A percentile compares a stretch with the other conserved stretches of the same genome.
Evolutionary conservation across 179 eudicot genomes (phyloP).

Genomic region (Heliamphora pulchella): DNA sequence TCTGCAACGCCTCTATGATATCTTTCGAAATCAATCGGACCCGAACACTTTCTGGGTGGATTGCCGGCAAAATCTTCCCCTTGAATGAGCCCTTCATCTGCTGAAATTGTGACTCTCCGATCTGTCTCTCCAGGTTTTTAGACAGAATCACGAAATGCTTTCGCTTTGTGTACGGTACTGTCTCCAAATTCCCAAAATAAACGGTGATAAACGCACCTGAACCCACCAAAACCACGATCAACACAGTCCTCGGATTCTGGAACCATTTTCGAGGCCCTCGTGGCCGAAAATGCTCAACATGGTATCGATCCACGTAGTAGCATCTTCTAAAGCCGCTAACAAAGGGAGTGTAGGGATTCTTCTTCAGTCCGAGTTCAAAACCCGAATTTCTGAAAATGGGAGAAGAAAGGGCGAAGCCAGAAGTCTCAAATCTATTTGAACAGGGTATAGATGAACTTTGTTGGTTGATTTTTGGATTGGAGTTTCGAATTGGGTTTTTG

Average conservation of each 20-base stretch:
- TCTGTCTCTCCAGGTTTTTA: conserved; percentile 32
- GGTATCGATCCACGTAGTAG: conserved; percentile 42
- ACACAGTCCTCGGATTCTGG: conserved; percentile 35
- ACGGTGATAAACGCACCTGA: conserved; percentile 48
- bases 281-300: conserved; percentile 38
- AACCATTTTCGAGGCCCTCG: conserved; percentile 32
- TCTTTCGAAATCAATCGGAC: conserved; percentile 64
- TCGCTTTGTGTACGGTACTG: conserved; percentile 75
- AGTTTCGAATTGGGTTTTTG: conserved; percentile 27
- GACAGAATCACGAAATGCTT: conserved; percentile 67
- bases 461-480: conserved; percentile 14
- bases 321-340: conserved; percentile 20
- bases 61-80: conserved; percentile 64
- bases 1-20: conserved; percentile 60
- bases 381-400: conserved; percentile 25
- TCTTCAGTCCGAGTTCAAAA: conserved; percentile 10
- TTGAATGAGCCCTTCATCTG: conserved; percentile 38
- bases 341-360: background rate
- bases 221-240: conserved; percentile 39
- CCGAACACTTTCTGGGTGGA: conserved; percentile 74
- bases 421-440: conserved; percentile 11
- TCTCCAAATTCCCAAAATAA: conserved; percentile 62
- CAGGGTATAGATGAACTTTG: conserved; percentile 10
- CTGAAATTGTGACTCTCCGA: conserved; percentile 60
- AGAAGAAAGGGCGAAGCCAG: conserved; percentile 27